Evolutionary conservation across 2,329 filamentous ascomycete species (phyloP).

Genomic region (Venturiaceae sp.): DNA sequence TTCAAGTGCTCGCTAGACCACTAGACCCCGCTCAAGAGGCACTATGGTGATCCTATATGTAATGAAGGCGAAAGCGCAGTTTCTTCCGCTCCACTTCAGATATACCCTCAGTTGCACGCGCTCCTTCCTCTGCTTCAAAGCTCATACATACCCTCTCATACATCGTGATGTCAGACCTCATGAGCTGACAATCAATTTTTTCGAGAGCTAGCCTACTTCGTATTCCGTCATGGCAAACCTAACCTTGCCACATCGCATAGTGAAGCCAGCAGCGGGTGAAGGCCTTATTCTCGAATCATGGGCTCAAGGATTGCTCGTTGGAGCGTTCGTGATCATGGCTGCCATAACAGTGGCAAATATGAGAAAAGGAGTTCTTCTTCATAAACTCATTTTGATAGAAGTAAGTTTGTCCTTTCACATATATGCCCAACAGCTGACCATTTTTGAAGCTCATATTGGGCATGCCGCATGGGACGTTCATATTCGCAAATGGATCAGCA

Average conservation of each 20-base stretch:
- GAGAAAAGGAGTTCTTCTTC: constrained; percentile 35
- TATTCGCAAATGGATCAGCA: constrained; percentile 44
- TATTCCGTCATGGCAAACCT: background rate
- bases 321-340: constrained; percentile 26
- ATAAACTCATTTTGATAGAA: constrained; percentile 44
- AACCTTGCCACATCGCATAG: background rate
- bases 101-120: too few species aligned
- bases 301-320: constrained; percentile 25
- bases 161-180: too few species aligned
- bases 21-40: background rate
- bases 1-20: background rate
- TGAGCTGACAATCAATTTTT: background rate
- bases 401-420: background rate
- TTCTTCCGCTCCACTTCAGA: too few species aligned
- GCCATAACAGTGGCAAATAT: constrained; percentile 40
- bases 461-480: constrained; percentile 48
- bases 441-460: constrained; percentile 37
- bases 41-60: background rate
- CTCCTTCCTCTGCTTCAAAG: background rate
- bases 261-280: background rate
- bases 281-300: constrained; percentile 27
- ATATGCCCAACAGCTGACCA: background rate
- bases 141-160: too few species aligned
- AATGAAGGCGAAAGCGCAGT: background rate
- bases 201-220: background rate